These are phyloP conservation scores for Casuarina equisetifolia DNA, from an alignment of 306 rosid genomes.

Conservation along the genomic window DNA sequence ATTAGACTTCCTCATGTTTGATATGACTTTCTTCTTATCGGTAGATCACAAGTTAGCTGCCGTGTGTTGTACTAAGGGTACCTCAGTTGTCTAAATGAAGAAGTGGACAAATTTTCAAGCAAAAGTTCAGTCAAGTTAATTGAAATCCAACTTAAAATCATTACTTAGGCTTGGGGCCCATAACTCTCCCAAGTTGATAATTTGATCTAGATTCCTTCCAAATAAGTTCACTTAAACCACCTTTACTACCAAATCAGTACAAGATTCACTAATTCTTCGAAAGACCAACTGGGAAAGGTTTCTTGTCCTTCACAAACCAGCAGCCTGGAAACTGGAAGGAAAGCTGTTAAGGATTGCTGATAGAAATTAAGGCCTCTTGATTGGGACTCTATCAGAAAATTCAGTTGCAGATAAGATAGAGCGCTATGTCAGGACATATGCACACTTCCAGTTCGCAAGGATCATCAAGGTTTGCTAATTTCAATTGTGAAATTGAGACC, in stretches of 20 bases:
- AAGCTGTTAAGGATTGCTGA: background rate
- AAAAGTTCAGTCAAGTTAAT: background rate
- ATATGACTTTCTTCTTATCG: background rate
- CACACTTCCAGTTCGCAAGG: too few relatives aligned
- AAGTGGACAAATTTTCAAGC: background rate
- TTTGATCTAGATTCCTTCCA: background rate
- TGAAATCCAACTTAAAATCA: background rate
- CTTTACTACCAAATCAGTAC: background rate
- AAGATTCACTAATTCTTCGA: background rate
- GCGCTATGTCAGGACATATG: too few relatives aligned
- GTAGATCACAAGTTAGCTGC: background rate
- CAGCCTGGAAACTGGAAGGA: background rate
- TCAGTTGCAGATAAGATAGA: too few relatives aligned
- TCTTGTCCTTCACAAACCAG: background rate
- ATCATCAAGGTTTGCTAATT: too few relatives aligned
- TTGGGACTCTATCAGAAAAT: too few relatives aligned
- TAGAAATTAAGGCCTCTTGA: too few relatives aligned
- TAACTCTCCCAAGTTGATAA: background rate
- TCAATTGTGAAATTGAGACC: too few relatives aligned
- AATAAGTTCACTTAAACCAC: background rate
- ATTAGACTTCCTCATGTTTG: background rate
- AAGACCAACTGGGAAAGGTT: background rate
- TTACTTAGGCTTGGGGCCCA: background rate
- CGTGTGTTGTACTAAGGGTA: background rate
- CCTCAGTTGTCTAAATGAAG: background rate